Base-by-base conservation (phyloP, 1,284 basidiomycete genomes). In the Ceratobasidium sp. region DNA sequence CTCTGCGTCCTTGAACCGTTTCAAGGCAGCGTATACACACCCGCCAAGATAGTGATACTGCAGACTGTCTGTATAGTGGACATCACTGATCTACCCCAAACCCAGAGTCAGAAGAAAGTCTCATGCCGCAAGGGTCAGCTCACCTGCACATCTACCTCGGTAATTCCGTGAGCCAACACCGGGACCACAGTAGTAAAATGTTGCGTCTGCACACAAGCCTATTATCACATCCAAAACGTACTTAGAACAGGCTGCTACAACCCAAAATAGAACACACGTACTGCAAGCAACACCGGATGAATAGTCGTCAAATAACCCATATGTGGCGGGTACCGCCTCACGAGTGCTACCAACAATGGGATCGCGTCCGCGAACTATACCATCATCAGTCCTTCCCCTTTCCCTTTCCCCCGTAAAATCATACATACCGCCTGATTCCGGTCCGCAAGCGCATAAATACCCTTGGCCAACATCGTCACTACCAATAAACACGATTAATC, bases 11-110 rank as follows among this genome's bases (percentile, higher is more conserved):
- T 86, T 82, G 90, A 91, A 94, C 20, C 86, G 86, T 80, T 90
- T 91, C 58, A 93, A 86, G 1, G 89, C 89, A 0, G 90, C 90
- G 2, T 91, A 86, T 0, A 89, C 88, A 51, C 93, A 86, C 0
- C 93, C 93, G 1, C 91, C 93, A 1, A 90, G 86, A 83, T 95
- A 95, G 85, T 95, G 93, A 83, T 95, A 95, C 28, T 89, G 84
- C 28, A 95, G 87, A 81, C 92, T 92, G 84, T 95, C 94, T 78
- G 89, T 91, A 85, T 94, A 95, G 51, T 84, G 85, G 77, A 95
- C 68, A 33, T 82, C 81, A 68, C 79, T 83, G 66, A 80, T 66
- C 81, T 82, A 76, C 44, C 40, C 40, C 33, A n/a, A 6, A 51
- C 64, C 44, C 51, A n/a, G 20, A 70, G 58, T 55, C 13, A 60